A percentile compares a stretch with the other conserved stretches of the same genome.
Conservation (phyloP, 1,284 basidiomycete genomes). For the Leccinum solheimii region DNA sequence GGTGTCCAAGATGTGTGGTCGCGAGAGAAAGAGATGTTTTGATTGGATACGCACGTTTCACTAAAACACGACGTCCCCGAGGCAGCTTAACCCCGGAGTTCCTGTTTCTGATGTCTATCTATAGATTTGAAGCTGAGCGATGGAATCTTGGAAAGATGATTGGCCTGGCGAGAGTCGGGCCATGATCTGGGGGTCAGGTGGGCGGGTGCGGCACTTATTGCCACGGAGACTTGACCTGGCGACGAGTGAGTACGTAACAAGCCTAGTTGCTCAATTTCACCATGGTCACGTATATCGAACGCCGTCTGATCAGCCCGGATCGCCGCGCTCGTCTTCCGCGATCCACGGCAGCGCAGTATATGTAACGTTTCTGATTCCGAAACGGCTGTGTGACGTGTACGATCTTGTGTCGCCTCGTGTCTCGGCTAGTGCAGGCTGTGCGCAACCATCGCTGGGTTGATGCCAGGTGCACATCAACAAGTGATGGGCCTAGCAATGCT, state of each 20-base stretch:
- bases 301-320: conserved; percentile 28
- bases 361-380: conserved; percentile 35
- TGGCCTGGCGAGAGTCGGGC: conserved; percentile 16
- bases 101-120: conserved; percentile 37
- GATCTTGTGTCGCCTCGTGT: conserved; percentile 34
- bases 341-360: conserved; percentile 24
- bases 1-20: conserved; percentile 12
- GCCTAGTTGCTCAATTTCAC: conserved; percentile 14
- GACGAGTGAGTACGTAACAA: conserved; percentile 28
- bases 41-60: conserved; percentile 29
- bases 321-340: conserved; percentile 27
- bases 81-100: conserved; percentile 29
- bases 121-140: conserved; percentile 25
- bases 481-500: conserved; percentile 33
- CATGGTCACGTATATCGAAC: conserved; percentile 29
- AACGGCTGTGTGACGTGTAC: conserved; percentile 33
- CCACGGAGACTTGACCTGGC: conserved; percentile 20
- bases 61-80: conserved; percentile 25
- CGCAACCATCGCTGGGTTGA: conserved; percentile 33
- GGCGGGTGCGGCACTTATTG: conserved; percentile 16
- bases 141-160: conserved; percentile 23
- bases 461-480: conserved; percentile 24
- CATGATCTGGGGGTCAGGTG: conserved; percentile 18
- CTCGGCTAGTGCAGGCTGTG: conserved; percentile 34
- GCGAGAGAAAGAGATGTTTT: conserved; percentile 8